A percentile compares a stretch with the other conserved stretches of the same genome.
Evolutionary conservation across 768 basidiomycete genomes (phyloP).

Genomic region (Hericium alpestre): DNA sequence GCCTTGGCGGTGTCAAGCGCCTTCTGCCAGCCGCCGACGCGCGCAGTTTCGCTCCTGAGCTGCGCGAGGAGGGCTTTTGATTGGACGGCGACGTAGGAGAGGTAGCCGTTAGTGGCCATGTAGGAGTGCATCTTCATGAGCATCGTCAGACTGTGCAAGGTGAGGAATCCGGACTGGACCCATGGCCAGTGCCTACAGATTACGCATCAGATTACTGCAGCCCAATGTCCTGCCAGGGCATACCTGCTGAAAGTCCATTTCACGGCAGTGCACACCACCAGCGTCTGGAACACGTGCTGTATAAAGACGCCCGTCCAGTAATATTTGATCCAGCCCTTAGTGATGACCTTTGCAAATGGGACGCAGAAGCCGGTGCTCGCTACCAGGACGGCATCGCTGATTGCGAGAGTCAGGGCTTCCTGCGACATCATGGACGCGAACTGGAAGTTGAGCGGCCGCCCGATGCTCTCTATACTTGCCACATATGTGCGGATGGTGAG

Average conservation of each 20-base stretch:
- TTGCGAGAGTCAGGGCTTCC: conserved; percentile 71
- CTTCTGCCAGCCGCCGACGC: conserved; percentile 57
- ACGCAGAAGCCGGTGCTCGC: conserved; percentile 68
- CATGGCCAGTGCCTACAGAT: conserved; percentile 81
- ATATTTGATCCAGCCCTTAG: conserved; percentile 73
- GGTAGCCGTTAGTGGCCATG: conserved; percentile 76
- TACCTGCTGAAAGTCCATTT: conserved; percentile 87
- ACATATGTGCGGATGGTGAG: conserved; percentile 72
- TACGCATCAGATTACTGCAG: neutral
- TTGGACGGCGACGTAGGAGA: conserved; percentile 44
- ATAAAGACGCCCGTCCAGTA: conserved; percentile 64
- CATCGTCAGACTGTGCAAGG: conserved; percentile 80
- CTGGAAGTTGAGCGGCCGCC: conserved; percentile 63
- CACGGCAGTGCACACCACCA: conserved; percentile 61
- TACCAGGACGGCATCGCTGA: conserved; percentile 79
- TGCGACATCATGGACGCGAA: conserved; percentile 85
- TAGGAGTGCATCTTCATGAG: conserved; percentile 98
- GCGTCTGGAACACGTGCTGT: conserved; percentile 74
- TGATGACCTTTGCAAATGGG: conserved; percentile 69
- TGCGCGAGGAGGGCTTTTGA: conserved; percentile 31
- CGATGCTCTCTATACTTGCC: conserved; percentile 64
- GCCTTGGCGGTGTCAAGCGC: conserved; percentile 42
- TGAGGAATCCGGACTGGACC: conserved; percentile 91
- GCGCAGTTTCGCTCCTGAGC: conserved; percentile 36
- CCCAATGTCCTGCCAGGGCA: conserved; percentile 8